Evolutionary conservation across 2,329 filamentous ascomycete species (phyloP), one percentile per base, ranked within the genome.

Genomic region (Talaromyces funiculosus): DNA sequence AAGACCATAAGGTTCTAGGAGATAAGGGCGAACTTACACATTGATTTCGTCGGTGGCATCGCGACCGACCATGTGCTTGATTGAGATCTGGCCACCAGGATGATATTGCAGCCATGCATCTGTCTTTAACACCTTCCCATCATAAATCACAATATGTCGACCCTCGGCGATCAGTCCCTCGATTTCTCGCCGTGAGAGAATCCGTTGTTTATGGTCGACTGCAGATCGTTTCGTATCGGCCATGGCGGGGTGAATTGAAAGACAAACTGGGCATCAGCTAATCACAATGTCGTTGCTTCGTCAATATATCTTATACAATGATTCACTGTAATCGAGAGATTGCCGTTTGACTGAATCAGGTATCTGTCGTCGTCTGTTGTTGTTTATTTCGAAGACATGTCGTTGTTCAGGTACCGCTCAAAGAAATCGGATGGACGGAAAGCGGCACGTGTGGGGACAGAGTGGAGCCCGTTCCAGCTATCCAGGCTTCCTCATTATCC

Each of bases 11-110:
- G 20, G 22, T 38, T 18, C 42, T 31, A 45, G 4, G 16, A 22
- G 14, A 33, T 59, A 59, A 62, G 3, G 20, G 18, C 31, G 55
- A 49, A 80, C 88, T 55, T 82, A 97, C 90, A 88, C 90, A 73
- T 88, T 90, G 63, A 97, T 87, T 76, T 97, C 94, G 74, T 97
- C 92, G 10, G 93, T 97, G 55, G 91, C 93, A 84, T 96, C 92
- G 76, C 89, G 86, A 63, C 92, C 92, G 63, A 97, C 85, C 91
- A 97, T 94, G 72, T 99, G 94, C 72, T 86, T 80, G 65, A 99
- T 95, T 59, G 93, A 85, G 76, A 92, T 94, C 68, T 93, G 87
- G 67, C 94, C 94, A 61, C 94, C 94, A 12, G 94, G 94, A 70
- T 97, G 94, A 70, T 90, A 97, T 57, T 85, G 85, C 57, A 95